phyloP scores from a whole-genome alignment of 495 filamentous ascomycete genomes.

The Halenospora varia region DNA sequence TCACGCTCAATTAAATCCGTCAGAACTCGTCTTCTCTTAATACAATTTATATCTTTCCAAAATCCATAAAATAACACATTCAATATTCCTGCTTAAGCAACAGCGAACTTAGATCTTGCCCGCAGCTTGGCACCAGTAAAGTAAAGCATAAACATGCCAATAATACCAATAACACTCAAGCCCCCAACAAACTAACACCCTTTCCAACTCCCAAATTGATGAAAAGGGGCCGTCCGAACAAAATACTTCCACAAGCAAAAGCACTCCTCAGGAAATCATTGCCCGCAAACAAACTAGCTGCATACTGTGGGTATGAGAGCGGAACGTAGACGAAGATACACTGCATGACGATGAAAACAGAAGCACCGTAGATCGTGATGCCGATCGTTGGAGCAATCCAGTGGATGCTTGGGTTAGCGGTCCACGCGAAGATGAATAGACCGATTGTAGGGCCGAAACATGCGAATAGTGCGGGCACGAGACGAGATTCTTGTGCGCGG shows the following conservation, averaged over 20 bases:
- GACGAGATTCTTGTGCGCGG: constrained; percentile 47
- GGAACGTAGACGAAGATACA: constrained; percentile 64
- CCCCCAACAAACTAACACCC: constrained; percentile 54
- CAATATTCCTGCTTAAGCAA: constrained; percentile 21
- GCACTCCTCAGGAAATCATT: constrained; percentile 56
- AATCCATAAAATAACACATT: no score
- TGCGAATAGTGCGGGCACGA: constrained; percentile 54
- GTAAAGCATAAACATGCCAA: constrained; percentile 53
- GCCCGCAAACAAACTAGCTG: constrained; percentile 56
- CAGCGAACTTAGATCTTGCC: constrained; percentile 40
- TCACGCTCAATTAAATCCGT: no score
- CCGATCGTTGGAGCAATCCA: constrained; percentile 63
- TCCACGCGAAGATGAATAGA: constrained; percentile 64
- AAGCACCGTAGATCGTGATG: constrained; percentile 48
- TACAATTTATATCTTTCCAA: no score
- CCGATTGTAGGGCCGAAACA: constrained; percentile 52
- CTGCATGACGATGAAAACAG: constrained; percentile 45
- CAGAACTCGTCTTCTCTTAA: no score
- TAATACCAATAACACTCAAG: constrained; percentile 49
- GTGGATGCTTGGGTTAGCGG: constrained; percentile 46
- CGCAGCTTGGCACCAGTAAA: constrained; percentile 46
- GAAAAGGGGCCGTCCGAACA: constrained; percentile 56
- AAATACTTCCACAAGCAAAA: constrained; percentile 52
- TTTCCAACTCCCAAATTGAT: constrained; percentile 51
- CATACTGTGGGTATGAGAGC: constrained; percentile 57